Evolutionary conservation across 495 filamentous ascomycete genomes (phyloP).

Genomic region (Aspergillus saccharolyticus): DNA sequence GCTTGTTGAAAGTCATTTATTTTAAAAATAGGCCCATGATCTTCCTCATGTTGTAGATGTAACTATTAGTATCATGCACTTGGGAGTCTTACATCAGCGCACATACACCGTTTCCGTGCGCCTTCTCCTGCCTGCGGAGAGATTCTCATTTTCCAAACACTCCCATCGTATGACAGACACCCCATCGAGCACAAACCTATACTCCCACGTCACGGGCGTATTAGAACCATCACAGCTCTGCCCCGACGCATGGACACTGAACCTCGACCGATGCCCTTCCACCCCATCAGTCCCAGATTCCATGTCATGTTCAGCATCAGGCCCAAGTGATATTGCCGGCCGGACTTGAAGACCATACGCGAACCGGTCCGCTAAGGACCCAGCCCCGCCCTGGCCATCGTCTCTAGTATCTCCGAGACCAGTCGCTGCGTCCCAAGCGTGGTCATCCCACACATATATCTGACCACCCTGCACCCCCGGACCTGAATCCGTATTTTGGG

Average conservation of each 20-base stretch:
- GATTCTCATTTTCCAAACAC: not conserved
- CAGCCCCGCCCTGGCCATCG: not conserved
- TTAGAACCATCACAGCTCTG: not conserved
- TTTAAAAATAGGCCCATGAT: no score
- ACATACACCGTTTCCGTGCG: not conserved
- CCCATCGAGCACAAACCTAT: slow-evolving; percentile 30
- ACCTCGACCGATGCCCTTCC: not conserved
- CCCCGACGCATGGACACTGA: slow-evolving; percentile 5
- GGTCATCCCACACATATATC: not conserved
- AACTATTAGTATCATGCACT: no score
- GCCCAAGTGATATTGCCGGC: not conserved
- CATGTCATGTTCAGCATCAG: no score
- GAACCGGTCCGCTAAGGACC: not conserved
- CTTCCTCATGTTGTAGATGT: no score
- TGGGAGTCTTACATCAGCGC: not conserved
- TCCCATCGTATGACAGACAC: slow-evolving; percentile 32
- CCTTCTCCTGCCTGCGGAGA: not conserved
- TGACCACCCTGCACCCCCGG: not conserved
- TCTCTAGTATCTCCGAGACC: slow-evolving; percentile 1
- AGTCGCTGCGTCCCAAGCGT: not conserved
- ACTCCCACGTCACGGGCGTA: no score
- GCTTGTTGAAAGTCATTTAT: no score
- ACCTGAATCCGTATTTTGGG: no score
- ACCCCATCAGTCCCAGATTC: no score
- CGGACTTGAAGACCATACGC: slow-evolving; percentile 6